These are phyloP conservation scores for Otatea glauca DNA, from an alignment of 176 grass and related monocot genomes.

Conservation along the genomic window DNA sequence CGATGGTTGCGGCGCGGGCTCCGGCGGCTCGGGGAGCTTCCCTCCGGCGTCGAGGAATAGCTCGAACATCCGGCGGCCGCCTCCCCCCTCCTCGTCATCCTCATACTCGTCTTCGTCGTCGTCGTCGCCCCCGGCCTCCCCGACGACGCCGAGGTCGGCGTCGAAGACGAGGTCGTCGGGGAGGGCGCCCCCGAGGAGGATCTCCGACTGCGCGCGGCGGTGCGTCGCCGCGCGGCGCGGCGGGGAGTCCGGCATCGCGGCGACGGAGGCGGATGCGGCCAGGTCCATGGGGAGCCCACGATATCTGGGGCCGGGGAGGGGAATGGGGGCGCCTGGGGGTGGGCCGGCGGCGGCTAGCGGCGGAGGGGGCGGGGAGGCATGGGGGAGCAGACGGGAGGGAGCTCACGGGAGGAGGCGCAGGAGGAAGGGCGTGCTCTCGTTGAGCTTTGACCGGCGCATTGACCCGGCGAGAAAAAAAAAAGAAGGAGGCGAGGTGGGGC, in stretches of 20 bases:
- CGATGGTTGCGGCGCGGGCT: slow-evolving; percentile 21
- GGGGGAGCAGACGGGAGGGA: slow-evolving; percentile 20
- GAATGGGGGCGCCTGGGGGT: slow-evolving; percentile 31
- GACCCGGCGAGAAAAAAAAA: slow-evolving; percentile 39
- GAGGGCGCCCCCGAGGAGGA: slow-evolving; percentile 62
- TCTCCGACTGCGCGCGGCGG: slow-evolving; percentile 78
- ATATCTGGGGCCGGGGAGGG: slow-evolving; percentile 24
- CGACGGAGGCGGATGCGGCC: slow-evolving; percentile 28
- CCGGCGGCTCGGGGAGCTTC: slow-evolving; percentile 31
- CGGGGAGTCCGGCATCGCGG: slow-evolving; percentile 55
- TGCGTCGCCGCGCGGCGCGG: slow-evolving; percentile 52
- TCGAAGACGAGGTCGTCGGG: slow-evolving; percentile 75
- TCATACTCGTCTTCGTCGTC: slow-evolving; percentile 47
- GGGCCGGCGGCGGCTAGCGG: neutral
- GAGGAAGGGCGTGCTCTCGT: slow-evolving; percentile 51
- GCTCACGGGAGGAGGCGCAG: slow-evolving; percentile 2
- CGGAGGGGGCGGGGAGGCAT: neutral
- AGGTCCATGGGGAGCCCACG: slow-evolving; percentile 29
- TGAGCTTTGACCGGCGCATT: slow-evolving; percentile 56
- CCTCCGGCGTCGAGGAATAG: slow-evolving; percentile 48
- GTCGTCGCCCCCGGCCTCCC: slow-evolving; percentile 38
- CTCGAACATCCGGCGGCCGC: slow-evolving; percentile 41
- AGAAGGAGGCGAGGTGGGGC: neutral
- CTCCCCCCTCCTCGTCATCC: slow-evolving; percentile 26
- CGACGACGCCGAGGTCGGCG: slow-evolving; percentile 75